Percentiles rank a stretch among this genome's conserved stretches.
These are phyloP conservation scores for Chaetoceros tenuissimus DNA, from an alignment of 108 stramenopile genomes.

Conservation along the genomic window DNA sequence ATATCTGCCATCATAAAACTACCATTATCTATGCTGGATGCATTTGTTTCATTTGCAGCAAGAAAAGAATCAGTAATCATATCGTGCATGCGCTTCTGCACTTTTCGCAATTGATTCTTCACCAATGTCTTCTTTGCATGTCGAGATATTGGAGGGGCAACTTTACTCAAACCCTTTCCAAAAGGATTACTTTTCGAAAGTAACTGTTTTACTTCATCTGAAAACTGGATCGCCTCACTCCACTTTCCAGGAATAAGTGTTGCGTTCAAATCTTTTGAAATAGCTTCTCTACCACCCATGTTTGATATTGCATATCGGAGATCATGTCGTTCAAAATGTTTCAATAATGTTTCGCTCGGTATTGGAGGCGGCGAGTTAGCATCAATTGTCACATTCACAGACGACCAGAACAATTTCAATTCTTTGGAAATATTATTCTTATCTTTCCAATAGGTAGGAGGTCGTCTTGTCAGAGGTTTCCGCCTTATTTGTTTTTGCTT, in stretches of 20 bases:
- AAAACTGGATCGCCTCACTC: conserved; percentile 35
- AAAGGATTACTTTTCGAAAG: conserved; percentile 18
- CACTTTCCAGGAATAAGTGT: conserved; percentile 57
- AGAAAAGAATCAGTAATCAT: too few relatives aligned
- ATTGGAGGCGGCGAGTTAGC: conserved; percentile 34
- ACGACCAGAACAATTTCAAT: conserved; percentile 31
- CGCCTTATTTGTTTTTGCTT: conserved; percentile 20
- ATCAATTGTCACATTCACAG: conserved; percentile 7
- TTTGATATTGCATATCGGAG: conserved; percentile 39
- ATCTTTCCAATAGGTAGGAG: conserved; percentile 45
- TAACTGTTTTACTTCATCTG: conserved; percentile 12
- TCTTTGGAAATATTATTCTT: conserved; percentile 35
- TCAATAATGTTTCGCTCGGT: conserved; percentile 51
- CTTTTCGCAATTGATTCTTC: neutral
- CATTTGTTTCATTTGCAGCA: too few relatives aligned
- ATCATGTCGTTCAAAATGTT: conserved; percentile 54
- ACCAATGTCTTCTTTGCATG: conserved; percentile 14
- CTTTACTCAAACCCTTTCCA: neutral
- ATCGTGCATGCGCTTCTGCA: conserved; percentile 1
- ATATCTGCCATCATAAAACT: too few relatives aligned
- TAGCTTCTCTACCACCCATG: conserved; percentile 28
- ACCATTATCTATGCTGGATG: too few relatives aligned
- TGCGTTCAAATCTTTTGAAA: conserved; percentile 23
- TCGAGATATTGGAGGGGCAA: conserved; percentile 10
- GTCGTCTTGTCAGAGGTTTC: conserved; percentile 25